phyloP scores from a whole-genome alignment of 2,329 filamentous ascomycete species.

The Trichoderma asperellum region DNA sequence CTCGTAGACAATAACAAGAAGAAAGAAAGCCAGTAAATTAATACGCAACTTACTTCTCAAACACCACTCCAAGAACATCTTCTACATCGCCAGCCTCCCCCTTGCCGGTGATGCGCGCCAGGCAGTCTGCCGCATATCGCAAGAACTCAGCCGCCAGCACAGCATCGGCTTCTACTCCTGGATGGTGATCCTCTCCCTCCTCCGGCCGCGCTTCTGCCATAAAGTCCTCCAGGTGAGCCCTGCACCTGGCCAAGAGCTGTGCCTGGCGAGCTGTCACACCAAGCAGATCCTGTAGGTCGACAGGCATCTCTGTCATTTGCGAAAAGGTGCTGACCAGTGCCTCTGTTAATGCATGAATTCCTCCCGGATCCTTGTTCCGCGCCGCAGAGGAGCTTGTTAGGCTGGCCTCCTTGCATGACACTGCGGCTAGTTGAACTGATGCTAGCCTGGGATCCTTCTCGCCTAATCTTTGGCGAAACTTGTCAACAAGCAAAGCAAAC shows the following conservation, averaged over 20 bases:
- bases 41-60: slow-evolving; percentile 97
- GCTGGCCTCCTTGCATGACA: slow-evolving; percentile 72
- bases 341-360: slow-evolving; percentile 70
- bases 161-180: slow-evolving; percentile 68
- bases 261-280: slow-evolving; percentile 91
- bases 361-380: slow-evolving; percentile 56
- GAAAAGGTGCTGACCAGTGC: slow-evolving; percentile 70
- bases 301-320: slow-evolving; percentile 70
- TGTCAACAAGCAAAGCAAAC: slow-evolving; percentile 45
- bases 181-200: slow-evolving; percentile 31
- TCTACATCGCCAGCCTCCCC: slow-evolving; percentile 89
- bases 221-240: slow-evolving; percentile 73
- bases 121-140: slow-evolving; percentile 74
- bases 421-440: slow-evolving; percentile 48
- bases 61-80: slow-evolving; percentile 93
- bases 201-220: slow-evolving; percentile 57
- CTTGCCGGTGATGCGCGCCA: slow-evolving; percentile 86
- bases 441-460: slow-evolving; percentile 35
- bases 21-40: slow-evolving; percentile 51
- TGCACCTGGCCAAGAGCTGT: slow-evolving; percentile 75
- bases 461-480: slow-evolving; percentile 42
- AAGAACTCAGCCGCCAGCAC: slow-evolving; percentile 90
- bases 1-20: background rate
- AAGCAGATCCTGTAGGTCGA: slow-evolving; percentile 78
- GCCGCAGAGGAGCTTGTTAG: slow-evolving; percentile 27